These are phyloP conservation scores for Rosa chinensis DNA, from an alignment of 306 rosid species.

Conservation along the genomic window DNA sequence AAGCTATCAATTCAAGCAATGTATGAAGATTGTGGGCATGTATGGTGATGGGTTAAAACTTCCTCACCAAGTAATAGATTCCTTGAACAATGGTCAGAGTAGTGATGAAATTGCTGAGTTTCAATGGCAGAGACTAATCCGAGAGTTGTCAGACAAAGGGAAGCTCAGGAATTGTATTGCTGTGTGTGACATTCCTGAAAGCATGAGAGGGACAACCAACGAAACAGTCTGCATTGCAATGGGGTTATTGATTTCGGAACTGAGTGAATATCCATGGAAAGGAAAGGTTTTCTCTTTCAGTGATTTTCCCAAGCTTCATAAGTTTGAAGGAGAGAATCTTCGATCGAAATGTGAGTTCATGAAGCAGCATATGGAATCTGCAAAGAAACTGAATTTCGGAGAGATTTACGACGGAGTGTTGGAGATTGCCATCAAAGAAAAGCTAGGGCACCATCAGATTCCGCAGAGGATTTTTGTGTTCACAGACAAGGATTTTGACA, in stretches of 20 bases:
- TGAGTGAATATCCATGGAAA: not conserved
- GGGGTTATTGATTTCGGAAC: constrained; percentile 6
- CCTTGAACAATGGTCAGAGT: not conserved
- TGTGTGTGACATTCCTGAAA: not conserved
- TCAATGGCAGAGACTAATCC: not conserved
- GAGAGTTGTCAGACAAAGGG: not conserved
- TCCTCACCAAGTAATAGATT: not conserved
- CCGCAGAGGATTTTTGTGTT: constrained; percentile 1
- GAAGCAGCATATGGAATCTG: not conserved
- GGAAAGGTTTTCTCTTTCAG: not conserved
- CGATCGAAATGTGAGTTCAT: not conserved
- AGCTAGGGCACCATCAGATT: not conserved
- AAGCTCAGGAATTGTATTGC: constrained; percentile 7
- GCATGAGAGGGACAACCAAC: not conserved
- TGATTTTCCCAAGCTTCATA: not conserved
- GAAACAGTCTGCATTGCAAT: not conserved
- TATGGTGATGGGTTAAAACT: not conserved
- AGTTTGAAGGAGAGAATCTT: not conserved
- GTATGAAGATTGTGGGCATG: not conserved
- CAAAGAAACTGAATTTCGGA: not conserved
- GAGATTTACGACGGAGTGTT: not conserved
- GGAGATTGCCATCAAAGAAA: not conserved
- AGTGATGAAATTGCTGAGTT: not conserved
- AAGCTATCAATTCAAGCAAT: not conserved
- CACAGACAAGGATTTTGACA: not conserved